phyloP scores from a whole-genome alignment of 192 early-diverging fungal species.

The Podila epicladia region DNA sequence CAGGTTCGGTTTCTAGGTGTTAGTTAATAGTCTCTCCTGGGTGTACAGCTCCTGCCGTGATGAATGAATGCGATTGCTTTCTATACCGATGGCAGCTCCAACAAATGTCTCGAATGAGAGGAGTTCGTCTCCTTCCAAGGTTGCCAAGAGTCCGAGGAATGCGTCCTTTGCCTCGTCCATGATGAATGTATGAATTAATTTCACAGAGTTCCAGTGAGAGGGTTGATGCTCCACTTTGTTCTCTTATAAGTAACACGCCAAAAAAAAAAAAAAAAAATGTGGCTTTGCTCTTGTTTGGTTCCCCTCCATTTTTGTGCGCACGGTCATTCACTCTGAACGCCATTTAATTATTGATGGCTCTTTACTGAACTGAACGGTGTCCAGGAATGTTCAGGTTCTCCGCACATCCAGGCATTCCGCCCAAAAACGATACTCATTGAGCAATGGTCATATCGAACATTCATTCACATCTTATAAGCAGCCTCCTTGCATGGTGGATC shows the following conservation, averaged over 20 bases:
- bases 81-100: conserved; percentile 39
- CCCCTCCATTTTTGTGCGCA: too few relatives aligned
- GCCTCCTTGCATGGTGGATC: too few relatives aligned
- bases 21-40: too few relatives aligned
- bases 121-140: conserved; percentile 41
- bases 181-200: neutral
- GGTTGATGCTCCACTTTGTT: too few relatives aligned
- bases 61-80: neutral
- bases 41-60: neutral
- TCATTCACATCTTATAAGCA: too few relatives aligned
- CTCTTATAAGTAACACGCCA: too few relatives aligned
- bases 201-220: neutral
- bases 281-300: conserved; percentile 4
- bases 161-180: conserved; percentile 48
- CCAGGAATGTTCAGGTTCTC: too few relatives aligned
- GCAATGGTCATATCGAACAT: too few relatives aligned
- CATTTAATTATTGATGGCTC: too few relatives aligned
- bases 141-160: conserved; percentile 35
- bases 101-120: conserved; percentile 51
- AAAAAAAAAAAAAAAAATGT: conserved; percentile 1
- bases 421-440: too few relatives aligned
- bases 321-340: neutral
- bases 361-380: too few relatives aligned
- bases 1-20: neutral
- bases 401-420: too few relatives aligned